phyloP scores from a whole-genome alignment of 2,329 filamentous ascomycete species.

The Venturia oleaginea region DNA sequence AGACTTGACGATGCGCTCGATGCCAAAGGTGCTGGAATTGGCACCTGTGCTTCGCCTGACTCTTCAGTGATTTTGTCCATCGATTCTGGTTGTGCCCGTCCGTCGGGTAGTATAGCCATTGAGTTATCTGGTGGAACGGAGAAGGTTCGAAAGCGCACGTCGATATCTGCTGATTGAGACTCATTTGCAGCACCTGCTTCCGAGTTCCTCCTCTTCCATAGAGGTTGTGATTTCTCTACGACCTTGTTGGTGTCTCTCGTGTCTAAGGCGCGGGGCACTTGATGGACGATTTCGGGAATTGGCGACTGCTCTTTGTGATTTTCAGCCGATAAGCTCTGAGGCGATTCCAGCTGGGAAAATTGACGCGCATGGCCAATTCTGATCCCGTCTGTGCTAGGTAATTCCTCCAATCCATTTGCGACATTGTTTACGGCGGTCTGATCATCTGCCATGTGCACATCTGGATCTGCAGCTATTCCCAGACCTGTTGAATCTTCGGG shows the following conservation, averaged over 20 bases:
- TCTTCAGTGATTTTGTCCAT: not conserved
- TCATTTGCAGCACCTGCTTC: not conserved
- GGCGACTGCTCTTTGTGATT: constrained; percentile 18
- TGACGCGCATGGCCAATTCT: not conserved
- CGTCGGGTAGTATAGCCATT: constrained; percentile 13
- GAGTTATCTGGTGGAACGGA: constrained; percentile 23
- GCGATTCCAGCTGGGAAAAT: constrained; percentile 23
- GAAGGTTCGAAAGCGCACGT: constrained; percentile 10
- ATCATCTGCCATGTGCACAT: not conserved
- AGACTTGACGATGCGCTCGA: constrained; percentile 1
- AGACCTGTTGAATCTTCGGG: constrained; percentile 25
- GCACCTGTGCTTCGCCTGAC: not conserved
- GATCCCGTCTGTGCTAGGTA: not conserved
- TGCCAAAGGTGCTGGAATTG: not conserved
- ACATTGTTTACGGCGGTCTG: not conserved
- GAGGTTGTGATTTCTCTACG: not conserved
- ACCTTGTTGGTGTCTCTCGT: not conserved
- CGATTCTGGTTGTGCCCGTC: not conserved
- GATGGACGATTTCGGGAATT: constrained; percentile 9
- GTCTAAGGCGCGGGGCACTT: not conserved
- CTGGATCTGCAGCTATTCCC: not conserved
- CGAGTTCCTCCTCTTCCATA: constrained; percentile 2
- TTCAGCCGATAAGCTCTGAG: constrained; percentile 26
- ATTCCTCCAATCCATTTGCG: not conserved
- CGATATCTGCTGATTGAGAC: not conserved